Conservation (phyloP, 1,139 yeast genomes). For the Chernovozyma sophiae-reginae region DNA sequence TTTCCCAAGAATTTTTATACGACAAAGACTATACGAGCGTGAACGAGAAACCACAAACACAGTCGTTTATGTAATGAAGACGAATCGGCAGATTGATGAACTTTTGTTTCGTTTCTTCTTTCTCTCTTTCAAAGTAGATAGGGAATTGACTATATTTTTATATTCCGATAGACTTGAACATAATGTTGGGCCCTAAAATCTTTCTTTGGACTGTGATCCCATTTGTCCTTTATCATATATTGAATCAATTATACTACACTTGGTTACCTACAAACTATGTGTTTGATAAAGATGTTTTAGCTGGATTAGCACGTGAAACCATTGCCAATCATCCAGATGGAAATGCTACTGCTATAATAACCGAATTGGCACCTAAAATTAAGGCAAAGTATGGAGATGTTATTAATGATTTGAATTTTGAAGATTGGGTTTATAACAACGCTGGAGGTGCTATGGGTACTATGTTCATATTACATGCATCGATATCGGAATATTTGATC, state of each 20-base stretch:
- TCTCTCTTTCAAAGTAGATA: no score
- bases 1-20: no score
- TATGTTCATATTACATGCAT: constrained; percentile 92
- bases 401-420: constrained; percentile 64
- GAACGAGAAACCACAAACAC: no score
- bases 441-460: constrained; percentile 99
- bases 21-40: no score
- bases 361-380: constrained; percentile 56
- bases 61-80: no score
- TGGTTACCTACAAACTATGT: constrained; percentile 71
- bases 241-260: constrained; percentile 46
- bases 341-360: constrained; percentile 58
- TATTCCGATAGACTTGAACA: no score
- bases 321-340: constrained; percentile 53
- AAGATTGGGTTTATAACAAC: constrained; percentile 93
- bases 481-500: constrained; percentile 88
- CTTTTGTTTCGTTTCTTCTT: no score
- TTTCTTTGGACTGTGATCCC: constrained; percentile 15
- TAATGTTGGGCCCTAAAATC: neutral
- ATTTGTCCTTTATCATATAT: constrained; percentile 21
- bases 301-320: constrained; percentile 46
- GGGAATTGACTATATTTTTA: no score
- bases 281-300: constrained; percentile 50
- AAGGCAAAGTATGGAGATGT: constrained; percentile 57
- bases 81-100: no score